phyloP scores from a whole-genome alignment of 148 eudicot genomes.

The Heliamphora exappendiculata region DNA sequence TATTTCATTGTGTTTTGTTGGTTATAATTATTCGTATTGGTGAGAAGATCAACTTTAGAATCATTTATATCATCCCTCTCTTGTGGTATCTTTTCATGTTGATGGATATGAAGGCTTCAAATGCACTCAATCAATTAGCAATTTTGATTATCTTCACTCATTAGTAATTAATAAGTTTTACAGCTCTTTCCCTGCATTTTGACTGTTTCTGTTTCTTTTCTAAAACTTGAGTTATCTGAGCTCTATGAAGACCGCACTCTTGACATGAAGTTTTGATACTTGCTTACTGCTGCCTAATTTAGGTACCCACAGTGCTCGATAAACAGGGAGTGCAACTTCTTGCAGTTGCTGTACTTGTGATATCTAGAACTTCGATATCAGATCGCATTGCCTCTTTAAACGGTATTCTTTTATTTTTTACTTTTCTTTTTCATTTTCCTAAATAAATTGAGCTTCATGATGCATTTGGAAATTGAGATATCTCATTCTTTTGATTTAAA shows the following conservation, averaged over 20 bases:
- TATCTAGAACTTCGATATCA: slow-evolving; percentile 88
- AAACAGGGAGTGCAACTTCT: slow-evolving; percentile 92
- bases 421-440: neutral
- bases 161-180: neutral
- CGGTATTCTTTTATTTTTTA: slow-evolving; percentile 37
- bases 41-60: neutral
- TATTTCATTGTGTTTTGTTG: neutral
- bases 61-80: no score
- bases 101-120: neutral
- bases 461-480: slow-evolving; percentile 2
- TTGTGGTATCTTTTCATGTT: no score
- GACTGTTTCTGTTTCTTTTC: neutral
- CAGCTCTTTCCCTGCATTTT: neutral
- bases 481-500: neutral
- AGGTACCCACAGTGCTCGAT: slow-evolving; percentile 93
- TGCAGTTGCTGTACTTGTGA: slow-evolving; percentile 86
- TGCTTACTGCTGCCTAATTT: slow-evolving; percentile 12
- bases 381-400: slow-evolving; percentile 97
- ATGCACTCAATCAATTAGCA: neutral
- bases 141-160: neutral
- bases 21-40: neutral
- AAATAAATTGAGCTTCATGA: neutral
- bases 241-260: neutral
- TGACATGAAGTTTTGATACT: slow-evolving; percentile 2
- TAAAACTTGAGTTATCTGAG: neutral